Percentiles rank a stretch among this genome's conserved stretches.
Evolutionary conservation across 331 rosid genomes (phyloP).

Genomic region (Rhamnella rubrinervis): DNA sequence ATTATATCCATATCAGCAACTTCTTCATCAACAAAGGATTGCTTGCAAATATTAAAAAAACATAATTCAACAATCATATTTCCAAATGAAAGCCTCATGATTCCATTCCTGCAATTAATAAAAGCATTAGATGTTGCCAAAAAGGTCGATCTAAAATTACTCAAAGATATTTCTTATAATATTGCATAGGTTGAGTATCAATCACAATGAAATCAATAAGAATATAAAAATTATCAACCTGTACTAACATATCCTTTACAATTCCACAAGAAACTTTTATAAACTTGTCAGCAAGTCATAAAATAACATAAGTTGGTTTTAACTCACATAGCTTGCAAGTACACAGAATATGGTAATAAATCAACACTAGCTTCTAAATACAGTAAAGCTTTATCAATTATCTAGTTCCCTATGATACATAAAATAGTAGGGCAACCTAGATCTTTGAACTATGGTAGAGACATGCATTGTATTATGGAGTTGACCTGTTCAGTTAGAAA

Average conservation of each 20-base stretch:
- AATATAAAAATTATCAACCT: slow-evolving; percentile 1
- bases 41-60: too few relatives aligned
- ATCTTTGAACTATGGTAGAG: slow-evolving; percentile 2
- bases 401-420: not conserved
- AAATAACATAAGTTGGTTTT: not conserved
- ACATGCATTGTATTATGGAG: not conserved
- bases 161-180: not conserved
- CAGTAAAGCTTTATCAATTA: not conserved
- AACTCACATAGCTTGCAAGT: not conserved
- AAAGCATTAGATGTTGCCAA: too few relatives aligned
- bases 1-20: too few relatives aligned
- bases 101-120: not conserved
- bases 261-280: not conserved
- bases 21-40: too few relatives aligned
- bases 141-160: not conserved
- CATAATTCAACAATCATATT: not conserved
- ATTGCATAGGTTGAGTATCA: not conserved
- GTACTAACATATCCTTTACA: not conserved
- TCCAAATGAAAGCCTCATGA: not conserved
- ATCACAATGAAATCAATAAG: not conserved
- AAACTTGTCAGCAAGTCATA: not conserved
- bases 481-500: not conserved
- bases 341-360: not conserved
- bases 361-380: slow-evolving; percentile 1
- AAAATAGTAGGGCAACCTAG: not conserved